Evolutionary conservation across 306 rosid genomes (phyloP).

Genomic region (Medicago lupulina): DNA sequence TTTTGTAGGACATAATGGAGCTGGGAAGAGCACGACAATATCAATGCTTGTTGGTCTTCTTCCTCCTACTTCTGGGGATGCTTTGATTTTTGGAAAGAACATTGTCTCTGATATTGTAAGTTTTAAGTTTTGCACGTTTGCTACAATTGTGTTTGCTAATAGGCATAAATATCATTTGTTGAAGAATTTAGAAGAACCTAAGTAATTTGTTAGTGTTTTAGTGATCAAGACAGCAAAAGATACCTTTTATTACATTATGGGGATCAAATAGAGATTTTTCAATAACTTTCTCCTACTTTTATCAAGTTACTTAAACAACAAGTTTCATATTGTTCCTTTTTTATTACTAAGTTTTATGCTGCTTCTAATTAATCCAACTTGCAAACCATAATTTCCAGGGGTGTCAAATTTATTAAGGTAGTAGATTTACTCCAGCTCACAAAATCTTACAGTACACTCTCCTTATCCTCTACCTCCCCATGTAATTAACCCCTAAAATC

Average conservation of each 20-base stretch:
- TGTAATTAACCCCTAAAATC: background rate
- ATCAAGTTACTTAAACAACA: too few relatives aligned
- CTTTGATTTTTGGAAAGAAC: slow-evolving; percentile 87
- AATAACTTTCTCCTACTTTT: too few relatives aligned
- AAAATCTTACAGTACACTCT: background rate
- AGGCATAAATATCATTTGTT: slow-evolving; percentile 4
- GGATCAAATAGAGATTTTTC: too few relatives aligned
- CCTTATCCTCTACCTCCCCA: background rate
- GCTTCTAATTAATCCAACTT: too few relatives aligned
- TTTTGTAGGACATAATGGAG: slow-evolving; percentile 91
- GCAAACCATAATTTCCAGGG: too few relatives aligned
- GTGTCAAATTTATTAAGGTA: too few relatives aligned
- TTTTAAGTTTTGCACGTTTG: slow-evolving; percentile 46
- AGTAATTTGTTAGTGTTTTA: slow-evolving; percentile 16
- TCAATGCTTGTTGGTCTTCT: slow-evolving; percentile 97
- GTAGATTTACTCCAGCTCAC: background rate
- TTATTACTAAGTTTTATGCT: too few relatives aligned
- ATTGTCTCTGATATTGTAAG: slow-evolving; percentile 78
- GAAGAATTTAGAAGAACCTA: background rate
- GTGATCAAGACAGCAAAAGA: background rate
- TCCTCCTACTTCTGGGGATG: slow-evolving; percentile 95
- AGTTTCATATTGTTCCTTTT: too few relatives aligned
- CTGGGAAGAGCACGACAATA: slow-evolving; percentile 97
- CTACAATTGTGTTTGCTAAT: background rate
- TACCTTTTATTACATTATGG: too few relatives aligned